A percentile compares a stretch with the other conserved stretches of the same genome.
Evolutionary conservation across 1,284 basidiomycete species (phyloP).

Genomic region (Laetiporus sulphureus): DNA sequence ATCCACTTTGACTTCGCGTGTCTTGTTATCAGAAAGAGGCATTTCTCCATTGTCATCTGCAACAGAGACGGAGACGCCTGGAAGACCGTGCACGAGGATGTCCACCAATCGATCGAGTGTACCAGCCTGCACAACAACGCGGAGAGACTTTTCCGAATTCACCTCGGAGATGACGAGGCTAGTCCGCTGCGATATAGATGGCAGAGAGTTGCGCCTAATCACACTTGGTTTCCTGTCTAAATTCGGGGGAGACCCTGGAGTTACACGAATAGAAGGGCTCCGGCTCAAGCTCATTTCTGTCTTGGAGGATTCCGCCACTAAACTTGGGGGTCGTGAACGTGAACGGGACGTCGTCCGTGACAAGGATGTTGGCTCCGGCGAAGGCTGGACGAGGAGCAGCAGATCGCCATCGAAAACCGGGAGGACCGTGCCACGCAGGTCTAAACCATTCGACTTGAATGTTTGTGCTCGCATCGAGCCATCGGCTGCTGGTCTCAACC

Average conservation of each 20-base stretch:
- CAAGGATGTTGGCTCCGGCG: constrained; percentile 28
- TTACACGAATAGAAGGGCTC: constrained; percentile 68
- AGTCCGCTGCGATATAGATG: constrained; percentile 58
- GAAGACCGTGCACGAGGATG: constrained; percentile 69
- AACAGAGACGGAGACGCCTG: constrained; percentile 67
- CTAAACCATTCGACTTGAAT: constrained; percentile 26
- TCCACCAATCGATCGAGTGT: constrained; percentile 69
- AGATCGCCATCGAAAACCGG: constrained; percentile 70
- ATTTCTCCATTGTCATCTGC: constrained; percentile 82
- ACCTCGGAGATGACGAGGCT: constrained; percentile 52
- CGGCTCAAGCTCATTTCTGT: constrained; percentile 43
- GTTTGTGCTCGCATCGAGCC: constrained; percentile 11
- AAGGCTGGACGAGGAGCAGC: constrained; percentile 55
- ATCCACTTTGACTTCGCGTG: constrained; percentile 64
- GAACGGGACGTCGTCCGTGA: constrained; percentile 55
- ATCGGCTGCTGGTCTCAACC: constrained; percentile 24
- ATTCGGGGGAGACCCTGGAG: constrained; percentile 50
- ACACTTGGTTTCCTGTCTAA: constrained; percentile 70
- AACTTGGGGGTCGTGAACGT: constrained; percentile 59
- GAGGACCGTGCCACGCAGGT: constrained; percentile 61
- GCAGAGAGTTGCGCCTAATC: constrained; percentile 69
- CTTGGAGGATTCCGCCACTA: constrained; percentile 34
- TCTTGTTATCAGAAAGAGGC: constrained; percentile 61
- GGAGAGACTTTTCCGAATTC: constrained; percentile 58
- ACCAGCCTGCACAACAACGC: constrained; percentile 71